phyloP scores from a whole-genome alignment of 1,139 yeast species.

The Suhomyces anneliseae region DNA sequence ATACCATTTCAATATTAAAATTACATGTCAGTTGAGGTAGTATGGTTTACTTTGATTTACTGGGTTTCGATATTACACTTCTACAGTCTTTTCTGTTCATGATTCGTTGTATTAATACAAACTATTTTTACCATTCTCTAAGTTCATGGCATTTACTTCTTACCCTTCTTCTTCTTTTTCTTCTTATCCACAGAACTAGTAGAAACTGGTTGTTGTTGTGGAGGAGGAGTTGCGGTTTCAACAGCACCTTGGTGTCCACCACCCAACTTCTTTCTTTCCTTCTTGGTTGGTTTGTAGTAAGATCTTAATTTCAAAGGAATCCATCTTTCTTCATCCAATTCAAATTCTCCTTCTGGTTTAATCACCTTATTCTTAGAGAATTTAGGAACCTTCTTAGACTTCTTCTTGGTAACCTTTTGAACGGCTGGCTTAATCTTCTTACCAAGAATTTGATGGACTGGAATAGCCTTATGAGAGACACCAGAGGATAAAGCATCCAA shows the following conservation, averaged over 20 bases:
- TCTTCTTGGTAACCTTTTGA: constrained; percentile 25
- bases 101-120: too few species aligned
- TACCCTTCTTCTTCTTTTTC: constrained; percentile 54
- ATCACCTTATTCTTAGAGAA: constrained; percentile 40
- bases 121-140: background rate
- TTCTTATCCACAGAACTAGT: constrained; percentile 30
- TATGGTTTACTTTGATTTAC: too few species aligned
- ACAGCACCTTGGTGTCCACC: constrained; percentile 71
- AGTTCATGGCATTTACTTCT: constrained; percentile 24
- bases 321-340: constrained; percentile 73
- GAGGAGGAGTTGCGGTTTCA: constrained; percentile 45
- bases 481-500: background rate
- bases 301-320: constrained; percentile 83
- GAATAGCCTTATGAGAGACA: background rate
- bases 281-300: constrained; percentile 75
- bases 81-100: too few species aligned
- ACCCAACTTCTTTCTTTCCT: constrained; percentile 54
- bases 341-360: constrained; percentile 32
- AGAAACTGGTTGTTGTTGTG: constrained; percentile 22
- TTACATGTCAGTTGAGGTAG: too few species aligned
- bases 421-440: constrained; percentile 7
- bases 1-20: too few species aligned
- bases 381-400: constrained; percentile 28
- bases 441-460: constrained; percentile 17
- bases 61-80: too few species aligned